Evolutionary conservation across 208 protist species (phyloP).

Genomic region (Wallacemonas collosoma): DNA sequence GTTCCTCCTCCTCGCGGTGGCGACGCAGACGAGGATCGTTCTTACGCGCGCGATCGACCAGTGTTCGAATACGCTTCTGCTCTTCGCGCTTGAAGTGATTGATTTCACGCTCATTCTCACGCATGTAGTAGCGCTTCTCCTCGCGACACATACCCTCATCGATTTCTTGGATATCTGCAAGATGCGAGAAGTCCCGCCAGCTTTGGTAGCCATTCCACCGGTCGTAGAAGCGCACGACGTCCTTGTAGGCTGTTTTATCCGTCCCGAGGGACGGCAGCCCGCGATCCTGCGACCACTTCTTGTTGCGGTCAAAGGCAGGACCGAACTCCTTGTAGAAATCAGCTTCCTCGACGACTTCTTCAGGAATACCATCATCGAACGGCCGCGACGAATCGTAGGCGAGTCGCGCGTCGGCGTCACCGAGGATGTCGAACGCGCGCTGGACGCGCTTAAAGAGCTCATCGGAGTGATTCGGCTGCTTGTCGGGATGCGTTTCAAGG

Average conservation of each 20-base stretch:
- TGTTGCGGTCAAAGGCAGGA: constrained; percentile 94
- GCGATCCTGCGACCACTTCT: constrained; percentile 77
- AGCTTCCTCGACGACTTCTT: constrained; percentile 42
- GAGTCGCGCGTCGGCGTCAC: constrained; percentile 82
- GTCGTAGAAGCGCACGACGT: constrained; percentile 95
- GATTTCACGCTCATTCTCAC: constrained; percentile 94
- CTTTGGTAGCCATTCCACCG: constrained; percentile 95
- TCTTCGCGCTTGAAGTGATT: constrained; percentile 87
- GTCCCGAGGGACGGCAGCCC: constrained; percentile 79
- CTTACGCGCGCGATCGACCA: constrained; percentile 91
- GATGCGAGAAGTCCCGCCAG: constrained; percentile 96
- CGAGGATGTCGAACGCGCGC: constrained; percentile 94
- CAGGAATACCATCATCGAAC: constrained; percentile 95
- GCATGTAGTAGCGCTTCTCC: constrained; percentile 97
- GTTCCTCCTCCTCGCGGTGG: constrained; percentile 77
- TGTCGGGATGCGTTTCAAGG: constrained; percentile 96
- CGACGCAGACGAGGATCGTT: constrained; percentile 93
- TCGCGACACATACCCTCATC: constrained; percentile 93
- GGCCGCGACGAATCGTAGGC: constrained; percentile 94
- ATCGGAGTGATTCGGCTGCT: constrained; percentile 86
- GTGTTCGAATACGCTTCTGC: constrained; percentile 79
- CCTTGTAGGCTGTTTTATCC: constrained; percentile 56
- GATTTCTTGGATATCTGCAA: constrained; percentile 93
- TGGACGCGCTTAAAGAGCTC: constrained; percentile 94
- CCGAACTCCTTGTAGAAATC: constrained; percentile 93